Evolutionary conservation across 768 basidiomycete genomes (phyloP).

Genomic region (Agaricus bisporus): DNA sequence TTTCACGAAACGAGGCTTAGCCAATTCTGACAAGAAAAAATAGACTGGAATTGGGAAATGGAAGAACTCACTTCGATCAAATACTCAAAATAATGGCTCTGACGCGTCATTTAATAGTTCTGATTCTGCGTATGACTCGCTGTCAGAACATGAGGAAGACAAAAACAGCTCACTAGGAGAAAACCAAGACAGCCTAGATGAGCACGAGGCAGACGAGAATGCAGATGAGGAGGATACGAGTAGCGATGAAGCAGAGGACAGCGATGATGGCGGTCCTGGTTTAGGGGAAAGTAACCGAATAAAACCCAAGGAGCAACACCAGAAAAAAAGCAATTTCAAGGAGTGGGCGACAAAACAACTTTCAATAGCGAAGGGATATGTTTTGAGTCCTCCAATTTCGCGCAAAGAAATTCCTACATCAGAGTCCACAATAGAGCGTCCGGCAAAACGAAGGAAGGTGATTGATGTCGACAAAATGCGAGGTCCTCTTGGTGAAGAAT

Average conservation of each 20-base stretch:
- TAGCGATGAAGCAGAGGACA: constrained; percentile 2
- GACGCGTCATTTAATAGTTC: constrained; percentile 74
- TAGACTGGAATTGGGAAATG: constrained; percentile 42
- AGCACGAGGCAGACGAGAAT: constrained; percentile 15
- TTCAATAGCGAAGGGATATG: constrained; percentile 37
- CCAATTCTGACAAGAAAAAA: constrained; percentile 16
- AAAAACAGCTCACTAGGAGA: not conserved
- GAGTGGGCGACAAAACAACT: constrained; percentile 85
- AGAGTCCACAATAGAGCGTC: constrained; percentile 15
- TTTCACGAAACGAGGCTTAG: not conserved
- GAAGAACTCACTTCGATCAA: not conserved
- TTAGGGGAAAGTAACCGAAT: constrained; percentile 16
- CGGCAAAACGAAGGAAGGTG: constrained; percentile 44
- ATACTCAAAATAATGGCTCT: constrained; percentile 27
- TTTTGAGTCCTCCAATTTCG: constrained; percentile 11
- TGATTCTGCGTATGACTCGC: constrained; percentile 49
- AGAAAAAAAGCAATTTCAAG: constrained; percentile 65
- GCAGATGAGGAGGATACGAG: constrained; percentile 17
- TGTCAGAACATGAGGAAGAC: constrained; percentile 14
- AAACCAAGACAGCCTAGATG: constrained; percentile 13
- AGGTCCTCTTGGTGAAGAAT: constrained; percentile 76
- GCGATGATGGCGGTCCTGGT: not conserved
- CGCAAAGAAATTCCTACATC: constrained; percentile 14
- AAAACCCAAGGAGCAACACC: constrained; percentile 18
- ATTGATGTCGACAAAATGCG: constrained; percentile 40